Conservation (phyloP, 441 rosid genomes). For the Manihot esculenta region DNA sequence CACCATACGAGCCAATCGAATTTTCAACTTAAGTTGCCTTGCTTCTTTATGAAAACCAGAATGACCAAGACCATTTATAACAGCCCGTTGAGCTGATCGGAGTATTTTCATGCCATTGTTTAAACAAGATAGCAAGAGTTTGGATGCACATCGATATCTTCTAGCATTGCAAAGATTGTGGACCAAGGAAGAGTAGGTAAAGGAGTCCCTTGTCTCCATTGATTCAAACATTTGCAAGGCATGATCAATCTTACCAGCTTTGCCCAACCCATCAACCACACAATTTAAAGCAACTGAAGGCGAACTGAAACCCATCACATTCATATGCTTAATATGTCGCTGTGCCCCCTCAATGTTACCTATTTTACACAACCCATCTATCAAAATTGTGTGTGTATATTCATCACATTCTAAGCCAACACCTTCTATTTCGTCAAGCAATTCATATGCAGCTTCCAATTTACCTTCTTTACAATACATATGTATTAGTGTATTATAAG, state of each 20-base stretch:
- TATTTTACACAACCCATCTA: conserved; percentile 57
- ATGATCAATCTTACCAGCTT: conserved; percentile 51
- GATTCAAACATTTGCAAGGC: conserved; percentile 57
- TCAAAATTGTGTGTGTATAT: conserved; percentile 73
- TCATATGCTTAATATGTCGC: conserved; percentile 50
- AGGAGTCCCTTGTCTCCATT: conserved; percentile 69
- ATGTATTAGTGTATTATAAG: conserved; percentile 66
- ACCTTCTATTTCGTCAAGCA: conserved; percentile 53
- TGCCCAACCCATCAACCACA: conserved; percentile 64
- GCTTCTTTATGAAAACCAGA: conserved; percentile 58
- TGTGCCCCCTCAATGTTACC: conserved; percentile 56
- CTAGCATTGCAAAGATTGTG: conserved; percentile 72
- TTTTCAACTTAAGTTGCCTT: conserved; percentile 48
- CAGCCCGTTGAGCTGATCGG: conserved; percentile 59
- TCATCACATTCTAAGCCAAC: conserved; percentile 58
- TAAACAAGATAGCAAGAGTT: conserved; percentile 59
- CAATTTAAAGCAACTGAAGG: conserved; percentile 57
- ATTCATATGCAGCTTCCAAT: conserved; percentile 47
- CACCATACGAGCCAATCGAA: conserved; percentile 38
- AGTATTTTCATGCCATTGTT: conserved; percentile 58
- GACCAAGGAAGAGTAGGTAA: conserved; percentile 68
- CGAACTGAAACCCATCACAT: conserved; percentile 43
- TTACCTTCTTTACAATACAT: conserved; percentile 64
- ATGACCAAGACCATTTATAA: conserved; percentile 54
- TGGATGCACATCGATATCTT: conserved; percentile 60